Base-by-base conservation (phyloP, 2,329 filamentous ascomycete species). In the Cladorrhinum sp. region DNA sequence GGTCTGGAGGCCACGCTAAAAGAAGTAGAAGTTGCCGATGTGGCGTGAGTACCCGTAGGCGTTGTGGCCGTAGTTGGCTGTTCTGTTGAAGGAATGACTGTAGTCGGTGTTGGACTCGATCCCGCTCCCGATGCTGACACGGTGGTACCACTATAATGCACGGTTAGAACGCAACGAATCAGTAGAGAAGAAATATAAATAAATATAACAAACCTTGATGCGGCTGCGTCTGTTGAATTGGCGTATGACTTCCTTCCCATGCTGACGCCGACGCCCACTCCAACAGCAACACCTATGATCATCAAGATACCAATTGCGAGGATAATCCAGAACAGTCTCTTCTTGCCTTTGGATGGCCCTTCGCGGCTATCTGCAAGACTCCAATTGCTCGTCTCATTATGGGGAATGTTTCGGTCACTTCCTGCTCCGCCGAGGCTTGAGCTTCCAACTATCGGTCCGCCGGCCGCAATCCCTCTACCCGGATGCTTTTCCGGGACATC, bases 211-310 rank as follows among this genome's bases (percentile, higher is more conserved):
- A 64, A 74, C 71, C 68, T 70, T 45, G 68, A 66, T 12, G 58
- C 51, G 10, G 51, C 55, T 27, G 55, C 64, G n/a, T 45, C 41
- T 22, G 41, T 20, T 29, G 49, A 20, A 62, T 57, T n/a, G 6
- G 36, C 57, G 10, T 53, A 38, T 9, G 53, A 29, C 12, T 20
- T 59, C 2, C 60, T 59, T 20, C 52, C 29, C 48, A 62, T 56
- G 13, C 55, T 58, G 1, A 64, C 52, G 16, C 75, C 74, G 7
- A 78, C 72, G 0, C 74, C 74, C 4, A 79, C 70, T 3, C 78
- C 77, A 2, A 80, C 70, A 0, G 73, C 77, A 1, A 79, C 70
- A 1, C 73, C 77, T 4, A 77, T 66, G 3, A 78, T 5, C 9
- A 77, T 27, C 6, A 75, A 53, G 0, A 69, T 57, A 3, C 71